Evolutionary conservation across 129 eudicot species (phyloP).

Genomic region (Flaveria ramosissima): DNA sequence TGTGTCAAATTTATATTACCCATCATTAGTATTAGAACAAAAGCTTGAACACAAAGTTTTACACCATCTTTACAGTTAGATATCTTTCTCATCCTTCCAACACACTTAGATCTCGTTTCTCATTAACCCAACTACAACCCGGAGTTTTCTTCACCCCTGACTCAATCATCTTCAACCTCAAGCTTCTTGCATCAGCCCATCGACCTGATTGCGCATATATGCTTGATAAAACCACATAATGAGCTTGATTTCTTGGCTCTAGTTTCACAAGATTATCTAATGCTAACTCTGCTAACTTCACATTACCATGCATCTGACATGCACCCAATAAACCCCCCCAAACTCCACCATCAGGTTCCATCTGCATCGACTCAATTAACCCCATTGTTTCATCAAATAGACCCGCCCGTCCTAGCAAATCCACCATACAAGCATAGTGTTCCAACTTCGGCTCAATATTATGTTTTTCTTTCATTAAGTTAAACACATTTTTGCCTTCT

Average conservation of each 20-base stretch:
- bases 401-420: constrained; percentile 63
- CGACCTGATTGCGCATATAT: constrained; percentile 62
- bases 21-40: background rate
- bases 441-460: constrained; percentile 53
- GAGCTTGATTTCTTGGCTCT: constrained; percentile 60
- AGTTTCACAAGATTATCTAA: constrained; percentile 51
- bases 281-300: constrained; percentile 57
- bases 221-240: constrained; percentile 58
- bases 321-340: constrained; percentile 80
- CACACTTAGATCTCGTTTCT: constrained; percentile 16
- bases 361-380: constrained; percentile 55
- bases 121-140: constrained; percentile 63
- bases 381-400: constrained; percentile 54
- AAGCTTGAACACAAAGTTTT: background rate
- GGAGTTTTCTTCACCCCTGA: constrained; percentile 50
- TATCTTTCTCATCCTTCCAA: constrained; percentile 48
- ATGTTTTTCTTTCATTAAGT: constrained; percentile 41
- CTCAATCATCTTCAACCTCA: constrained; percentile 48
- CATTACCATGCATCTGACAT: constrained; percentile 65
- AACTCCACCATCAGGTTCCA: constrained; percentile 65
- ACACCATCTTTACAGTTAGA: background rate
- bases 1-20: background rate
- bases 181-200: constrained; percentile 61
- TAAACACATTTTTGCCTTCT: constrained; percentile 54
- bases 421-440: constrained; percentile 77